Evolutionary conservation across 306 rosid species (phyloP), one percentile per base, ranked within the genome.

Genomic region (Pyrus bretschneideri): DNA sequence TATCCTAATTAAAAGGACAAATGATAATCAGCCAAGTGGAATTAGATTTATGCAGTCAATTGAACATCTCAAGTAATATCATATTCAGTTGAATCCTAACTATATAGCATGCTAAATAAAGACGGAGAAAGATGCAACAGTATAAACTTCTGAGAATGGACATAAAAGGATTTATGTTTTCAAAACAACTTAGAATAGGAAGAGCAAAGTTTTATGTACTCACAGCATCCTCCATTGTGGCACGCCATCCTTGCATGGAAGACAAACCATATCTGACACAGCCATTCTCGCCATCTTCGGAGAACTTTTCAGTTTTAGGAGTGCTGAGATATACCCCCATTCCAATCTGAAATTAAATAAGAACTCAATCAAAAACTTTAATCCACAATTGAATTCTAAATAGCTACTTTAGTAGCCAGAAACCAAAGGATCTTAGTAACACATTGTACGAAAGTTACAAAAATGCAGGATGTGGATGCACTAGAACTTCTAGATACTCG

Each of bases 181-280:
- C 57, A 31, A 35, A 12, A 72, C 27, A 31, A 55, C 64, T 44
- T 45, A 11, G 46, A 44, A 76, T 35, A 72, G 79, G 76, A 74
- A 66, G 55, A 62, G 46, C 21, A 80, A 61, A 44, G 31, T 45
- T 66, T 80, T 70, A 65, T 77, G 70, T 80, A 94, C 97, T 89
- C 77, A 95, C 98, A 61, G 99, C 97, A 87, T 95, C 99, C 90
- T 95, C 99, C 99, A 95, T 95, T 81, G 96, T 63, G 61, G 97
- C 88, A 29, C 99, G 99, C 99, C 99, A 95, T 31, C 99, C 99
- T 89, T 95, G 99, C 99, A 95, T 95, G 64, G 97, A 95, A 2
- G 99, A 92, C 73, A 92, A 80, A 73, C 99, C 99, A 84, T 84
- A 92, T 87, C 91, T 82, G 73, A 92, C 91, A 70, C 74, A 9